Evolutionary conservation across 768 basidiomycete genomes (phyloP).

Genomic region (Auricularia cornea): DNA sequence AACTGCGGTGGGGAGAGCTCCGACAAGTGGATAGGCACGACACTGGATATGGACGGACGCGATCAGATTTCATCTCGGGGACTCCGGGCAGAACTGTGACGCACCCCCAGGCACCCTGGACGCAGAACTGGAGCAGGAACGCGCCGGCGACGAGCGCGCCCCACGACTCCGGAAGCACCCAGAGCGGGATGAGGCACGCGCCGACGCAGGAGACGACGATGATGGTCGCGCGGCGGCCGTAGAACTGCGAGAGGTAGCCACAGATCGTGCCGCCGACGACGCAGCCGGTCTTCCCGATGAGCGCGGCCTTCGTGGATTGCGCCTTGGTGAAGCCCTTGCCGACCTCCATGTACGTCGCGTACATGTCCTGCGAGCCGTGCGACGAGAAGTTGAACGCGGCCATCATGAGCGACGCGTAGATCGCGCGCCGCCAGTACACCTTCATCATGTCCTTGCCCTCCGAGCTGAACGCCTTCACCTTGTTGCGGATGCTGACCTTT

Average conservation of each 20-base stretch:
- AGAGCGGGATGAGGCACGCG: slow-evolving; percentile 20
- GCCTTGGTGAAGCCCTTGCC: slow-evolving; percentile 18
- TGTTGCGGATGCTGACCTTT: neutral
- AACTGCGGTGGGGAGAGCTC: slow-evolving; percentile 27
- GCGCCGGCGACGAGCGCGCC: slow-evolving; percentile 22
- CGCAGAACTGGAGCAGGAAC: slow-evolving; percentile 24
- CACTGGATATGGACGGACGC: slow-evolving; percentile 1
- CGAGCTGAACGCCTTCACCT: neutral
- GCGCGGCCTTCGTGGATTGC: slow-evolving; percentile 23
- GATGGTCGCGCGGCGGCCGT: slow-evolving; percentile 16
- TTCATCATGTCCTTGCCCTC: neutral
- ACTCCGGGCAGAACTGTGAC: no score
- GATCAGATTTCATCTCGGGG: no score
- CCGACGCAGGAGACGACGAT: slow-evolving; percentile 15
- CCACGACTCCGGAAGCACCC: slow-evolving; percentile 26
- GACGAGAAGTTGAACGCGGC: slow-evolving; percentile 24
- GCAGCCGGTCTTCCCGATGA: slow-evolving; percentile 24
- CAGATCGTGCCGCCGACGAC: slow-evolving; percentile 24
- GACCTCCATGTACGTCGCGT: slow-evolving; percentile 21
- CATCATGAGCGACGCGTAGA: slow-evolving; percentile 2
- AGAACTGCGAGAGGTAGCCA: slow-evolving; percentile 24
- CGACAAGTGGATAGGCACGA: slow-evolving; percentile 24
- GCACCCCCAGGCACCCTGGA: slow-evolving; percentile 27
- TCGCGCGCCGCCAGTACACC: neutral
- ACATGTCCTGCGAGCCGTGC: slow-evolving; percentile 22